Evolutionary conservation across 2,329 filamentous ascomycete genomes (phyloP).

Genomic region (Penicillium occitanis): DNA sequence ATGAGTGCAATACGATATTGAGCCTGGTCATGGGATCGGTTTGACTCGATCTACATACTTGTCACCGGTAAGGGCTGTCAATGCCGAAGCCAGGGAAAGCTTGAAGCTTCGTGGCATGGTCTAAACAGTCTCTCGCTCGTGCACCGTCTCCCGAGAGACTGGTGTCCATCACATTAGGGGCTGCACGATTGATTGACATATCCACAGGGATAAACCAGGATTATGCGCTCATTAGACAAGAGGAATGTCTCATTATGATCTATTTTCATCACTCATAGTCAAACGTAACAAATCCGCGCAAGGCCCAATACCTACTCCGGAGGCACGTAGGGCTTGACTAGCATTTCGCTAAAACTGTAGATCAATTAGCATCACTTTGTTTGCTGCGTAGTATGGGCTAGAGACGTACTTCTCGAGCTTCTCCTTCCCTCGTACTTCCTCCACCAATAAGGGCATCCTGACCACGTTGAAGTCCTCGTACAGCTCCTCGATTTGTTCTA

Average conservation of each 20-base stretch:
- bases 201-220: background rate
- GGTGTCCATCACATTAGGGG: background rate
- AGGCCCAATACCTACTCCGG: slow-evolving; percentile 30
- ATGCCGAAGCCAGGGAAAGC: background rate
- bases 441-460: slow-evolving; percentile 92
- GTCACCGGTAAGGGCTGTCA: background rate
- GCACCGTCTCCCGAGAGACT: background rate
- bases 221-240: background rate
- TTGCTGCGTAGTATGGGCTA: background rate
- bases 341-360: slow-evolving; percentile 51
- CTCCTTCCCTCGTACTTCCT: slow-evolving; percentile 95
- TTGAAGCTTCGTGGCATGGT: background rate
- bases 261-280: slow-evolving; percentile 21
- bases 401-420: slow-evolving; percentile 73
- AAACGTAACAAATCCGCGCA: background rate
- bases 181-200: background rate
- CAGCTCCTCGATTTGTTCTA: slow-evolving; percentile 96
- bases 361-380: slow-evolving; percentile 16
- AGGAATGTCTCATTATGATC: slow-evolving; percentile 18
- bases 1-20: background rate
- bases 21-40: background rate
- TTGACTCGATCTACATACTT: background rate
- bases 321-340: slow-evolving; percentile 50
- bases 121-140: background rate
- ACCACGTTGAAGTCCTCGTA: slow-evolving; percentile 99